Conservation (phyloP, 2,329 filamentous ascomycete species). For the Passalora sequoiae region DNA sequence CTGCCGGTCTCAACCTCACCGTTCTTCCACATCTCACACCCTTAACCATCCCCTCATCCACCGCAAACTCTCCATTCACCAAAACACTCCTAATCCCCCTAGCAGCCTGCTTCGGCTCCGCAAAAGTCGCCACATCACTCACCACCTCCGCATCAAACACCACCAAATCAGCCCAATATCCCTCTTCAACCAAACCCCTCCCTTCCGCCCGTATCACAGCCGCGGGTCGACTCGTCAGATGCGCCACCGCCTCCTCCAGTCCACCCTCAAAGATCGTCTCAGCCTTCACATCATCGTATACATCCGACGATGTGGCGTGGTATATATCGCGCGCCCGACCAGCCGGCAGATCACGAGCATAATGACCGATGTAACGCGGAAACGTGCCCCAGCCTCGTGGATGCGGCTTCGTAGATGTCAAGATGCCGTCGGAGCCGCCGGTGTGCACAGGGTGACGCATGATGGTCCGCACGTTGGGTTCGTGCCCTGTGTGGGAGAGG, state of each 20-base stretch:
- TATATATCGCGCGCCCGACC: conserved; percentile 25
- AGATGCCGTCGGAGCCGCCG: conserved; percentile 27
- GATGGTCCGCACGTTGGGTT: conserved; percentile 26
- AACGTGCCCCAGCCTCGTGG: conserved; percentile 30
- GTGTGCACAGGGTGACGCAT: conserved; percentile 28
- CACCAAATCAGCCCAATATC: conserved; percentile 26
- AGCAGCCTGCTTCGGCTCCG: conserved; percentile 24
- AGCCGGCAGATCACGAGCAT: conserved; percentile 22
- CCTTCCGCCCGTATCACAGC: conserved; percentile 20
- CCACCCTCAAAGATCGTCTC: conserved; percentile 27
- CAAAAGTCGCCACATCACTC: conserved; percentile 26
- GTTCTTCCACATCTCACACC: conserved; percentile 22
- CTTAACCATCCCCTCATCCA: conserved; percentile 24
- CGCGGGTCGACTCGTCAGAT: conserved; percentile 26
- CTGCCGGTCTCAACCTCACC: conserved; percentile 16
- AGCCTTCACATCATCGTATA: conserved; percentile 19
- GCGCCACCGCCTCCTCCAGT: conserved; percentile 26
- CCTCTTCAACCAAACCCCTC: conserved; percentile 24
- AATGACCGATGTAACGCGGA: conserved; percentile 28
- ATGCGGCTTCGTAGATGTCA: conserved; percentile 29
- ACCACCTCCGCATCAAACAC: conserved; percentile 25
- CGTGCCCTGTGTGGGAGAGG: conserved; percentile 26
- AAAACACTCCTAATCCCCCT: conserved; percentile 25
- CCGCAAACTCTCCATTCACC: conserved; percentile 25
- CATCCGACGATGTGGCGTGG: conserved; percentile 12